Percentiles rank a stretch among this genome's conserved stretches.
Evolutionary conservation across 192 early-diverging fungal species (phyloP).

Genomic region (Linnemannia exigua): DNA sequence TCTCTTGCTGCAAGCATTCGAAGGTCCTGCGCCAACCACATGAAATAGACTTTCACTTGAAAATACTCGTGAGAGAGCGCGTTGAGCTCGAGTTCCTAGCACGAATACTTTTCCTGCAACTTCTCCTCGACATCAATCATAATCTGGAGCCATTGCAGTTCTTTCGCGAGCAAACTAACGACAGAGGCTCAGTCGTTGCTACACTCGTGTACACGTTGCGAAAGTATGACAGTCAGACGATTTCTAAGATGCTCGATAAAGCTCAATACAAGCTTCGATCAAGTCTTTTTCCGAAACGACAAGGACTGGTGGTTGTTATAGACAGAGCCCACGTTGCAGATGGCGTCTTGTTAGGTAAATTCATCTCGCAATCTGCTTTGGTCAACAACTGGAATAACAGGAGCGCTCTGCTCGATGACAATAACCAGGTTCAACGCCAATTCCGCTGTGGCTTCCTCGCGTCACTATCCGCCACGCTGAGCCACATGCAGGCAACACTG

Average conservation of each 20-base stretch:
- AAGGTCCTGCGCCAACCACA: too few relatives aligned
- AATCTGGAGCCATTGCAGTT: too few relatives aligned
- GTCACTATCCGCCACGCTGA: conserved; percentile 14
- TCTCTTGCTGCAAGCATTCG: too few relatives aligned
- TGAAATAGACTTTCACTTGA: too few relatives aligned
- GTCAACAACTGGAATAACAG: background rate
- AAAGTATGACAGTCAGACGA: conserved; percentile 7
- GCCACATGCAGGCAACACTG: conserved; percentile 34
- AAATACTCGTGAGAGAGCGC: too few relatives aligned
- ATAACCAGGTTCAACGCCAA: background rate
- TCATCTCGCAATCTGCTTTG: conserved; percentile 28
- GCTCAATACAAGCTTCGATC: conserved; percentile 4
- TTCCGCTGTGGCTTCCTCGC: conserved; percentile 45
- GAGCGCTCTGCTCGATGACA: conserved; percentile 25
- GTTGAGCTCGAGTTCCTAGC: too few relatives aligned
- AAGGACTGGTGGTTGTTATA: conserved; percentile 21
- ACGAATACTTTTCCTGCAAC: too few relatives aligned
- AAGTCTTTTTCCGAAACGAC: background rate
- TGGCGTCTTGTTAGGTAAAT: background rate
- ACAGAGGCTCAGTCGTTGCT: conserved; percentile 19
- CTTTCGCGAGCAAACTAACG: conserved; percentile 27
- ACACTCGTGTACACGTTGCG: conserved; percentile 16
- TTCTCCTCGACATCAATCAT: too few relatives aligned
- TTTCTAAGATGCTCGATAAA: background rate
- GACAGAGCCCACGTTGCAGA: conserved; percentile 32